phyloP scores from a whole-genome alignment of 805 yeast species.

The Danielozyma ontarioensis region DNA sequence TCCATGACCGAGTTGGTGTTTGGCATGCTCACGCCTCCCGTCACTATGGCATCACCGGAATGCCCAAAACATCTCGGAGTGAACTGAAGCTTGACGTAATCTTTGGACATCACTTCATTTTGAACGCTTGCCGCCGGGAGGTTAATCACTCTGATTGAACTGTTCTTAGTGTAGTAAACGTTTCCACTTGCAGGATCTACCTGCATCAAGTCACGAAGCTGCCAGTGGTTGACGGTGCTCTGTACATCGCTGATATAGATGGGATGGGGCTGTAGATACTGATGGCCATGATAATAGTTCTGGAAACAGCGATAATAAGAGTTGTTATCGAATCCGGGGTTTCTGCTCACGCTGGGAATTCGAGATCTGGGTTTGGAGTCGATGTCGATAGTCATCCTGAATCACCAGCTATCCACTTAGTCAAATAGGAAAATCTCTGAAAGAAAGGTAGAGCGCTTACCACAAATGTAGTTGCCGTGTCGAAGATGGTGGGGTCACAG shows the following conservation, averaged over 20 bases:
- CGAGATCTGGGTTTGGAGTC: background rate
- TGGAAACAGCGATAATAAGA: slow-evolving; percentile 30
- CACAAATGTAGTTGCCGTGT: background rate
- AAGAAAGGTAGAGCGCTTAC: no score
- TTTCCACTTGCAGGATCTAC: slow-evolving; percentile 39
- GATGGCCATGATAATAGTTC: slow-evolving; percentile 37
- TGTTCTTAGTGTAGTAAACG: slow-evolving; percentile 56
- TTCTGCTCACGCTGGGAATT: background rate
- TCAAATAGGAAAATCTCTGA: no score
- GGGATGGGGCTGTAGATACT: slow-evolving; percentile 32
- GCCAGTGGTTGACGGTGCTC: slow-evolving; percentile 60
- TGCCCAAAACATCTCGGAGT: slow-evolving; percentile 65
- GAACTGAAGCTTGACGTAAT: slow-evolving; percentile 50
- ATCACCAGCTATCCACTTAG: no score
- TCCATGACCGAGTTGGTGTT: background rate
- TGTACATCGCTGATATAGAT: slow-evolving; percentile 26
- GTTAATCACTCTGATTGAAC: slow-evolving; percentile 32
- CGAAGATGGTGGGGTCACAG: background rate
- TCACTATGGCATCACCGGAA: slow-evolving; percentile 46
- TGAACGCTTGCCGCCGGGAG: background rate
- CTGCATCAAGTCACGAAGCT: slow-evolving; percentile 68
- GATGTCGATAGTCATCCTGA: background rate
- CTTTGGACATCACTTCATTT: slow-evolving; percentile 7
- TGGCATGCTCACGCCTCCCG: slow-evolving; percentile 34
- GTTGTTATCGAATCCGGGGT: background rate